These are phyloP conservation scores for Pisolithus microcarpus DNA, from an alignment of 768 basidiomycete genomes.

Conservation along the genomic window DNA sequence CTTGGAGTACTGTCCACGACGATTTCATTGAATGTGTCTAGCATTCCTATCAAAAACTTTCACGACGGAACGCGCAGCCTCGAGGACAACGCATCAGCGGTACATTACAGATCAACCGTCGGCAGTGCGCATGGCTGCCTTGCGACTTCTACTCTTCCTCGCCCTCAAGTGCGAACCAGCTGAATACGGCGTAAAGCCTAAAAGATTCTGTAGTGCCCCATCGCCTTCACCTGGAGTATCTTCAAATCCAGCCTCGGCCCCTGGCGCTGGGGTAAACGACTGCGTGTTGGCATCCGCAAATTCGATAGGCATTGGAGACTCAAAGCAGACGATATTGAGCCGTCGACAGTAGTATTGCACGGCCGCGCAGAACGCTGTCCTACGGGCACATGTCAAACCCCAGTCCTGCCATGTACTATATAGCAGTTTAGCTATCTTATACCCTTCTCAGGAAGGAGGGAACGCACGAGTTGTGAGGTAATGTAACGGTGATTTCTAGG, in stretches of 20 bases:
- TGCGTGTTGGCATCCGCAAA: conserved; percentile 28
- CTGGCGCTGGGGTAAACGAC: conserved; percentile 2
- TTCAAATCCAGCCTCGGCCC: conserved; percentile 30
- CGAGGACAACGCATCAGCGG: no score
- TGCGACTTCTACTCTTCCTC: conserved; percentile 30
- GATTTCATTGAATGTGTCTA: no score
- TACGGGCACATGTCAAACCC: conserved; percentile 52
- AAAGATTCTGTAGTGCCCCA: conserved; percentile 12
- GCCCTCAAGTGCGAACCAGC: conserved; percentile 13
- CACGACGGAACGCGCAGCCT: no score
- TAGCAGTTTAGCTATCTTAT: not conserved
- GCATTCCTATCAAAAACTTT: no score
- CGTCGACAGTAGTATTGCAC: conserved; percentile 65
- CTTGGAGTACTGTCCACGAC: not conserved
- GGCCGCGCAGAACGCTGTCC: conserved; percentile 76
- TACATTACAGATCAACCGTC: conserved; percentile 3
- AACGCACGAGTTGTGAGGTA: conserved; percentile 45
- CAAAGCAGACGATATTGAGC: conserved; percentile 56
- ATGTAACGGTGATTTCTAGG: conserved; percentile 61
- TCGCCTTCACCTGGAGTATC: conserved; percentile 6
- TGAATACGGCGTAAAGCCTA: conserved; percentile 25
- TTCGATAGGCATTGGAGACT: conserved; percentile 55
- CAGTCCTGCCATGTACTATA: conserved; percentile 44
- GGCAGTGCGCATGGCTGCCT: conserved; percentile 26
- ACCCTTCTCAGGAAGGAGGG: not conserved